Evolutionary conservation across 1,139 yeast genomes (phyloP), one percentile per base, ranked within the genome.

Genomic region (Lodderomyces parapsilosis): DNA sequence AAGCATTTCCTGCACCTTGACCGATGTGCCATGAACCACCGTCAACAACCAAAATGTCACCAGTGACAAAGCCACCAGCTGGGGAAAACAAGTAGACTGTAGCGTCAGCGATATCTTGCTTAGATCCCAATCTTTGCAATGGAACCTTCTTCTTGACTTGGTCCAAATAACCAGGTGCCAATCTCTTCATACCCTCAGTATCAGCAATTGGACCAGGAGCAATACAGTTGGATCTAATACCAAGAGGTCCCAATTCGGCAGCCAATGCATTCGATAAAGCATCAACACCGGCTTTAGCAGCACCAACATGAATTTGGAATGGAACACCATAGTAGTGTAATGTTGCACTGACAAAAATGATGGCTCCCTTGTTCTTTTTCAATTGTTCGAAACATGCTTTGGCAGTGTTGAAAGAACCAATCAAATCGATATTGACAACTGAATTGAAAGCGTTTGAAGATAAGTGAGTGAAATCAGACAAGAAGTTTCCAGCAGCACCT

Each of bases 401-500:
- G 41, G 81, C 86, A 2, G 96, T 87, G 63, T 90, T 90, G 68
- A 74, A 89, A 10, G 95, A 82, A 2, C 97, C 98, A 36, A 89
- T 63, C 43, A 90, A 68, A 61, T 91, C 98, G 49, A 91, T 91
- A 33, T 81, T 82, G 20, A 89, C 75, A 23, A 91, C 97, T 0
- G 94, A 75, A 60, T 85, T 83, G 73, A 91, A 91, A 2, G 96
- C 97, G 56, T 88, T 88, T 31, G 90, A 62, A 1, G 94, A 84
- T 50, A 90, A 67, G 54, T 82, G 83, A 56, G 83, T 82, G 62
- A 90, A 81, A 59, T 88, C 94, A 27, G 90, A 71, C 50, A 91
- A 63, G 57, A 90, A 91, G 69, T 90, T 90, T 5, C 98, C 97
- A 3, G 97, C 97, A 2, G 98, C 97, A 15, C 97, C 98, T 34